phyloP scores from a whole-genome alignment of 2,329 filamentous ascomycete genomes.

The Exophiala xenobiotica region DNA sequence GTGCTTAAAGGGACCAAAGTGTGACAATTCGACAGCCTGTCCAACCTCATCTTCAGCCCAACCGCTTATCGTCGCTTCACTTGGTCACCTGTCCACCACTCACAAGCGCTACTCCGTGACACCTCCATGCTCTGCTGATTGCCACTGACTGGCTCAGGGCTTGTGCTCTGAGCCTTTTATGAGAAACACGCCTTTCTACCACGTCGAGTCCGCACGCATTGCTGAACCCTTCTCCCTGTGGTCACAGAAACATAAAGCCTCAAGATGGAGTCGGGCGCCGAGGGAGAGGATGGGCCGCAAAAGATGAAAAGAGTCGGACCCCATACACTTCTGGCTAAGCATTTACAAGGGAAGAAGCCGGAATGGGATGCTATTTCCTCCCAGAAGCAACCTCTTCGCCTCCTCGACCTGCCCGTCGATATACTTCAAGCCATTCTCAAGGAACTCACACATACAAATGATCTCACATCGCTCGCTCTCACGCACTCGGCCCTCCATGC shows the following conservation, averaged over 20 bases:
- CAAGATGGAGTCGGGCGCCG: constrained; percentile 17
- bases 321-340: constrained; percentile 24
- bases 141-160: constrained; percentile 21
- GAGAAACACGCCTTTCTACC: background rate
- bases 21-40: constrained; percentile 5
- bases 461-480: constrained; percentile 73
- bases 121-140: constrained; percentile 24
- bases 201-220: too few species aligned
- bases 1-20: too few species aligned
- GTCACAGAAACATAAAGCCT: background rate
- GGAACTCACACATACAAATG: constrained; percentile 79
- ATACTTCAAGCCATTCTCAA: constrained; percentile 75
- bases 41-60: constrained; percentile 13
- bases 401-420: constrained; percentile 76
- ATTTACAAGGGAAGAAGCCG: constrained; percentile 28
- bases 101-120: constrained; percentile 7
- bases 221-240: too few species aligned
- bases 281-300: constrained; percentile 12
- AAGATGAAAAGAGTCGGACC: constrained; percentile 7
- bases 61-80: constrained; percentile 11
- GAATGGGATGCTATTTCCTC: constrained; percentile 32
- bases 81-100: constrained; percentile 6
- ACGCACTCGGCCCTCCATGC: constrained; percentile 75
- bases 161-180: constrained; percentile 22
- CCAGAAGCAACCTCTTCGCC: constrained; percentile 57